phyloP scores from a whole-genome alignment of 371 early-diverging fungal species.

The Sporodiniella umbellata region DNA sequence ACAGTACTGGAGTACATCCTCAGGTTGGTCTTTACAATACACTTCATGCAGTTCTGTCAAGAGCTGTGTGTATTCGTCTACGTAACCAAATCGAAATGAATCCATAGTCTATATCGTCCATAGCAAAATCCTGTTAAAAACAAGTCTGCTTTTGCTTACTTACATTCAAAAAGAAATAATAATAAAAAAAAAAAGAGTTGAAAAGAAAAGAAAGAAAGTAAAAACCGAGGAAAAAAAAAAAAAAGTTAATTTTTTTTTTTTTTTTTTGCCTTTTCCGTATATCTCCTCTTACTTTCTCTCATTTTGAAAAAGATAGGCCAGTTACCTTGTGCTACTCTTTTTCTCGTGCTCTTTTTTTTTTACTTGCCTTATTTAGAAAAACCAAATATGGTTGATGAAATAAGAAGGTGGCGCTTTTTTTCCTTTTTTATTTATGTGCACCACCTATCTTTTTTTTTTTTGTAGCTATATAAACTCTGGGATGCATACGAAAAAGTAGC shows the following conservation, averaged over 20 bases:
- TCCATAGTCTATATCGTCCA: too few relatives aligned
- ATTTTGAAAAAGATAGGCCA: too few relatives aligned
- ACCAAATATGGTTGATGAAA: neutral
- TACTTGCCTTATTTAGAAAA: neutral
- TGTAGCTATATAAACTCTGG: too few relatives aligned
- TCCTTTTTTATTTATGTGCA: neutral
- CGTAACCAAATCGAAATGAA: conserved; percentile 13
- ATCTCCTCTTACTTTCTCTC: too few relatives aligned
- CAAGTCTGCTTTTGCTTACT: too few relatives aligned
- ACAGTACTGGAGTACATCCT: conserved; percentile 85
- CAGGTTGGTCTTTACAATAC: conserved; percentile 37
- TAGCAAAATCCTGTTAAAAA: too few relatives aligned
- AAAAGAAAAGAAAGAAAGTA: neutral
- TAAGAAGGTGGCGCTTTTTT: neutral
- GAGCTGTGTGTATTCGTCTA: conserved; percentile 29
- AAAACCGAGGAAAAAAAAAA: too few relatives aligned
- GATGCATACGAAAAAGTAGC: too few relatives aligned
- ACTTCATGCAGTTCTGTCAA: conserved; percentile 24
- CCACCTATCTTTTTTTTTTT: too few relatives aligned
- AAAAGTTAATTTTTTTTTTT: too few relatives aligned
- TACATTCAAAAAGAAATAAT: neutral
- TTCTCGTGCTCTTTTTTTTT: neutral
- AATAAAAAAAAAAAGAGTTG: neutral
- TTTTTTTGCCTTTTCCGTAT: too few relatives aligned
- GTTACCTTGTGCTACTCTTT: neutral